phyloP scores from a whole-genome alignment of 2,329 filamentous ascomycete species.

The Camptophora hylomeconis region DNA sequence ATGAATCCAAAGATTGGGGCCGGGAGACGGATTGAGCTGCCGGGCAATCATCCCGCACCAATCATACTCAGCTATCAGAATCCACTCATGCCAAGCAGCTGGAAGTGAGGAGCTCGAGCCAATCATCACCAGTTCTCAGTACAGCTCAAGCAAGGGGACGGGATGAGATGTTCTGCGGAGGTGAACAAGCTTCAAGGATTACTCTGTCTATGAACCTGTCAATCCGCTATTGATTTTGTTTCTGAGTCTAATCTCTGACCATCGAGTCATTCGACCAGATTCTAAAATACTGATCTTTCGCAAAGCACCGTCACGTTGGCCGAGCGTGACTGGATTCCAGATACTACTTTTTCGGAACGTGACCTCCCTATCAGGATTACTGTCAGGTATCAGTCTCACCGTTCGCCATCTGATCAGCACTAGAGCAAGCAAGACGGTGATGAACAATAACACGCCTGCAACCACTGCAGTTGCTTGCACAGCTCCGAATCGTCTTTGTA shows the following conservation, averaged over 20 bases:
- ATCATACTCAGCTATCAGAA: too few species aligned
- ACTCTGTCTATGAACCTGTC: too few species aligned
- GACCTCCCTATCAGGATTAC: slow-evolving; percentile 4
- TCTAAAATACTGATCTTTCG: slow-evolving; percentile 61
- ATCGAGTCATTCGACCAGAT: slow-evolving; percentile 53
- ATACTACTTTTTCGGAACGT: slow-evolving; percentile 3
- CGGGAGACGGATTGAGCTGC: too few species aligned
- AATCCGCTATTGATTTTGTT: too few species aligned
- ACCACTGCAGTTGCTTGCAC: slow-evolving; percentile 56
- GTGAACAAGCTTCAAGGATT: too few species aligned
- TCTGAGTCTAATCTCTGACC: slow-evolving; percentile 56
- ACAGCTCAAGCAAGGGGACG: too few species aligned
- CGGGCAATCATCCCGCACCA: too few species aligned
- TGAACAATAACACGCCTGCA: slow-evolving; percentile 50
- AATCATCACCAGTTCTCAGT: too few species aligned
- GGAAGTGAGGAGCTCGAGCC: too few species aligned
- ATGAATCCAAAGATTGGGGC: too few species aligned
- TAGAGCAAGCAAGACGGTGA: slow-evolving; percentile 50
- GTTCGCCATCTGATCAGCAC: slow-evolving; percentile 53
- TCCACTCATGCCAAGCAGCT: too few species aligned
- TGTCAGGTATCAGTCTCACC: slow-evolving; percentile 52
- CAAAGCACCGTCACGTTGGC: slow-evolving; percentile 55
- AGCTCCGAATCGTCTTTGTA: slow-evolving; percentile 53
- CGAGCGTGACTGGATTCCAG: slow-evolving; percentile 59
- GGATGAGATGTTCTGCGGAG: too few species aligned